Percentiles rank a stretch among this genome's conserved stretches.
Conservation (phyloP, 371 early-diverging fungal species). For the Mucor lusitanicus region DNA sequence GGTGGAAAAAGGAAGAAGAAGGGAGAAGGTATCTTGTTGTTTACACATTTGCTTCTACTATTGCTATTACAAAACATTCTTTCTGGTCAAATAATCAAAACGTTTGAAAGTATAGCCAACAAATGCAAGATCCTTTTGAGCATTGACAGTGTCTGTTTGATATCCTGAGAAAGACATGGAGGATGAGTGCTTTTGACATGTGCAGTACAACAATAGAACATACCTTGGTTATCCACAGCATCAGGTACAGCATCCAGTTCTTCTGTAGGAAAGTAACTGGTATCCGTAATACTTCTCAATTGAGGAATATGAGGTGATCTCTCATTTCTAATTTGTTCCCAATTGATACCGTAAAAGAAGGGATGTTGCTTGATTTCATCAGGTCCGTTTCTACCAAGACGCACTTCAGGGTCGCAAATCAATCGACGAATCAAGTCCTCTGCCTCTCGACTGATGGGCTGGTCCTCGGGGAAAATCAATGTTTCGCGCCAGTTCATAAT, state of each 20-base stretch:
- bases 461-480: constrained; percentile 91
- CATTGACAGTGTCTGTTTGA: constrained; percentile 47
- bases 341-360: constrained; percentile 95
- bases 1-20: background rate
- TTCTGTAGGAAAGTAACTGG: constrained; percentile 95
- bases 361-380: constrained; percentile 92
- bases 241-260: constrained; percentile 82
- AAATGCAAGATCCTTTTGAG: constrained; percentile 92
- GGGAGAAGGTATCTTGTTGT: background rate
- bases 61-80: constrained; percentile 66
- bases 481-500: constrained; percentile 95
- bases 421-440: constrained; percentile 91
- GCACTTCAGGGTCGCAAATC: constrained; percentile 82
- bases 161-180: constrained; percentile 19
- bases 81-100: constrained; percentile 85
- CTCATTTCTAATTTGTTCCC: constrained; percentile 82
- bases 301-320: constrained; percentile 95
- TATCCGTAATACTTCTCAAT: constrained; percentile 94
- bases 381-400: constrained; percentile 80
- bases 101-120: constrained; percentile 96
- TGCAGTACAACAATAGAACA: background rate
- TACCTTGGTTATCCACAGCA: constrained; percentile 38
- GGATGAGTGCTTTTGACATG: no score
- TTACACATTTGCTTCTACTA: background rate
- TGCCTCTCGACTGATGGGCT: constrained; percentile 87